A percentile compares a stretch with the other conserved stretches of the same genome.
Conservation (phyloP, 2,329 filamentous ascomycete genomes). For the Elsinoe ampelina region DNA sequence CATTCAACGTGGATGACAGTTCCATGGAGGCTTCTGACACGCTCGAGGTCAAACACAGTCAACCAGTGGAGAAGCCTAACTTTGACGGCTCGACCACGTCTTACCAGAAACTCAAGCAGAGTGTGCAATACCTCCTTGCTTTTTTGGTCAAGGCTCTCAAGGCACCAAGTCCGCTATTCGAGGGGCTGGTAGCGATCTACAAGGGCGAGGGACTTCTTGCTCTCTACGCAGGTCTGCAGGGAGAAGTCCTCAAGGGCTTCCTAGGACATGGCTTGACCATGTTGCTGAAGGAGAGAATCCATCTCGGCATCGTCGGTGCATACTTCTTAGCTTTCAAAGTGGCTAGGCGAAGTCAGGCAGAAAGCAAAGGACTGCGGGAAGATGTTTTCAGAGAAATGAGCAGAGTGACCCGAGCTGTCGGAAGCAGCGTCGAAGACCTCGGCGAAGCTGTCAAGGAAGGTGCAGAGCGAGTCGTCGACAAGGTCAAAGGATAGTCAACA, state of each 20-base stretch:
- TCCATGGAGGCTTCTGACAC: constrained; percentile 18
- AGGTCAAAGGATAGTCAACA: neutral
- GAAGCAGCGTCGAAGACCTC: constrained; percentile 14
- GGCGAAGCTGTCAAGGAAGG: constrained; percentile 16
- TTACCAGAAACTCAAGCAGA: neutral
- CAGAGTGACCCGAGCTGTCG: constrained; percentile 11
- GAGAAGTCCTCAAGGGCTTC: constrained; percentile 73
- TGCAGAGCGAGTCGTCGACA: constrained; percentile 10
- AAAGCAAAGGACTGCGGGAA: constrained; percentile 26
- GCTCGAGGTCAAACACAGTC: constrained; percentile 21
- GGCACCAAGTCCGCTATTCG: constrained; percentile 15
- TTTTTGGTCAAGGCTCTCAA: neutral
- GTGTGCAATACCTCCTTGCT: neutral
- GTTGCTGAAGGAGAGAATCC: constrained; percentile 71
- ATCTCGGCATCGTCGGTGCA: constrained; percentile 59
- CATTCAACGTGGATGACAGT: neutral
- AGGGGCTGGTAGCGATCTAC: constrained; percentile 26
- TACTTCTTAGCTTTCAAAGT: constrained; percentile 57
- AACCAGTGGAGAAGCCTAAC: neutral
- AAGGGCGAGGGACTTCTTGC: constrained; percentile 53
- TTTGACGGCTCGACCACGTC: neutral
- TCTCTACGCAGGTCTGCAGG: constrained; percentile 66
- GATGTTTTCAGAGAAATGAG: constrained; percentile 16
- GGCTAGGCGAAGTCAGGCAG: constrained; percentile 34
- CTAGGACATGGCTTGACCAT: constrained; percentile 81